Evolutionary conservation across 2,329 filamentous ascomycete species (phyloP), one percentile per base, ranked within the genome.

Genomic region (Rugonectria rugulosa): DNA sequence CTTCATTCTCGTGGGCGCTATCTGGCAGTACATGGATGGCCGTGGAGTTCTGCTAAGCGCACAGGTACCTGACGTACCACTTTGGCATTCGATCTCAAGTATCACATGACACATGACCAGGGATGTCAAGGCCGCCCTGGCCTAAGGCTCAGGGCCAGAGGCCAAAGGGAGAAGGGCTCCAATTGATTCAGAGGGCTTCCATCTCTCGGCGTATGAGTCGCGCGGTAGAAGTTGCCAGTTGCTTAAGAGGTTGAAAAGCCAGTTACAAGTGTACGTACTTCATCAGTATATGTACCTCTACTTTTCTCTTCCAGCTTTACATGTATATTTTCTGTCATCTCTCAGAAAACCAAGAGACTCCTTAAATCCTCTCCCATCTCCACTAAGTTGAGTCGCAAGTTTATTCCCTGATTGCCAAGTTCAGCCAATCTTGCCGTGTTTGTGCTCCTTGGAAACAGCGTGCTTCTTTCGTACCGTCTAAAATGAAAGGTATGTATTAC

Each of bases 401-500:
- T 46, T 46, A 21, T 47, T 48, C 29, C 37, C 40, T 37, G 17
- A 36, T 42, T 32, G 34, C n/a, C 26, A 19, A 34, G 37, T 40
- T 15, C 49, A 32, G 44, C 34, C 19, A 42, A n/a, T n/a, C n/a
- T n/a, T 36, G 26, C 15, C 21, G 10, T 27, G 24, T 27, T 24
- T 20, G 21, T 24, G 14, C 8, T 14, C 20, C 4, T 27, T 42
- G n/a, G n/a, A 21, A 32, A 7, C 15, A n/a, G 9, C 29, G 8
- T 38, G 6, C 21, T 6, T 17, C 29, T 15, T 9, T 14, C 26
- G 9, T 5, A 53, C 36, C 29, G 21, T 9, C 26, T 38, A 54
- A 21, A 54, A 67, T 67, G 64, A 67, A 67, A 52, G 64, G 64
- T 65, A 54, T 23, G 64, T 60, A 36, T 36, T 34, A 23, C 32